A percentile compares a stretch with the other conserved stretches of the same genome.
phyloP scores from a whole-genome alignment of 2,329 filamentous ascomycete species.

The Stagonosporopsis vannaccii region DNA sequence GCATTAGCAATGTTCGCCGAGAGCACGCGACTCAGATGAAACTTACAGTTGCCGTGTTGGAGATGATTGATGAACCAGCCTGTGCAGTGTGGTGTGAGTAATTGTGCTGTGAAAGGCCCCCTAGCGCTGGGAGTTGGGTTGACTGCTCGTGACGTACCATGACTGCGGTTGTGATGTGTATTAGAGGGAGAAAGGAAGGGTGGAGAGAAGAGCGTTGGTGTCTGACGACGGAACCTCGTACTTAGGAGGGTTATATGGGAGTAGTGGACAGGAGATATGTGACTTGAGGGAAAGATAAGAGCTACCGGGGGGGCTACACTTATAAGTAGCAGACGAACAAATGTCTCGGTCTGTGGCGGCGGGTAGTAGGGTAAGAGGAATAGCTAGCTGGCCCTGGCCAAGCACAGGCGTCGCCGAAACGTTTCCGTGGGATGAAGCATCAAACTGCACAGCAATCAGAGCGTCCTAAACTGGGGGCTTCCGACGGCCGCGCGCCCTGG shows the following conservation, averaged over 20 bases:
- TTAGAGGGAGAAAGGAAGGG: conserved; percentile 13
- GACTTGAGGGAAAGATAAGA: conserved; percentile 37
- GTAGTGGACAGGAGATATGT: conserved; percentile 22
- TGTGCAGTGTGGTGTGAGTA: conserved; percentile 30
- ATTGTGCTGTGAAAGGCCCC: conserved; percentile 2
- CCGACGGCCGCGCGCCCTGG: conserved; percentile 24
- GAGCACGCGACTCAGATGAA: conserved; percentile 26
- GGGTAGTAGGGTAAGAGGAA: conserved; percentile 27
- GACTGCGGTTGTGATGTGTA: conserved; percentile 35
- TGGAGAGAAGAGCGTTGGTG: conserved; percentile 12
- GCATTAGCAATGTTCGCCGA: conserved; percentile 28
- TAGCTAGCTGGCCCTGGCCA: conserved; percentile 41
- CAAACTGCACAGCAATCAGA: conserved; percentile 35
- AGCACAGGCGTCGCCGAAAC: conserved; percentile 46
- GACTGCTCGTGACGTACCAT: conserved; percentile 36
- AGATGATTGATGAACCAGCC: conserved; percentile 53
- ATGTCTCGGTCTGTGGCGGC: conserved; percentile 45
- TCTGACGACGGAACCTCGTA: conserved; percentile 20
- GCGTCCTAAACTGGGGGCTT: conserved; percentile 26
- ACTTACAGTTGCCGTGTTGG: conserved; percentile 59
- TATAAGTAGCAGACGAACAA: conserved; percentile 39
- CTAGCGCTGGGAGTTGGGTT: neutral
- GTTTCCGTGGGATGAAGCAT: conserved; percentile 50
- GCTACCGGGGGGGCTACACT: conserved; percentile 32
- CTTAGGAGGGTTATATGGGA: conserved; percentile 28